Base-by-base conservation (phyloP, 371 early-diverging fungal species). In the Syncephalastrum racemosum region DNA sequence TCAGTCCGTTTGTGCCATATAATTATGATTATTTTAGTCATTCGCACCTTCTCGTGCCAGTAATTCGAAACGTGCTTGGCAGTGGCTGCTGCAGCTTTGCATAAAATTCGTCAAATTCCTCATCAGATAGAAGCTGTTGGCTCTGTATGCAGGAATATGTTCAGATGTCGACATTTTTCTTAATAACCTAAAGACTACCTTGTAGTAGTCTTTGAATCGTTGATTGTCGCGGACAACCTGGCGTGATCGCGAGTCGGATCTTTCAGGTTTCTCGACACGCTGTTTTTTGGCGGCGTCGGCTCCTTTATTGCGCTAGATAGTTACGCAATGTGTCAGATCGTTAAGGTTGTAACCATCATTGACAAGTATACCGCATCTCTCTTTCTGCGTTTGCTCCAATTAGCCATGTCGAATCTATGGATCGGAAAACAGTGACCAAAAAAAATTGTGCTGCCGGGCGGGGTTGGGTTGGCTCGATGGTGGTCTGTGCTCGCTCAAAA, bases 41-140 rank as follows among this genome's bases (percentile, higher is more conserved):
- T 62, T 66, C 73, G 54, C 67, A 88, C 90, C 81, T 75, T 66
- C 92, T 80, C 40, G 89, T 91, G 18, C 95, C 97, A 1, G 97
- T 93, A 63, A 98, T 88, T 56, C 99, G 85, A 72, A 96, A 98
- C 27, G 92, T 89, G 39, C 90, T 89, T 8, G 99, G 99, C 46
- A 98, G 80, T 22, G 80, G 72, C 27, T 69, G 77, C 66, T 84
- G 75, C 65, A 92, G 76, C 6, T 67, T 54, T 24, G 78, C 71
- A 65, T 88, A 82, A 59, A 94, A 89, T 46, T 59, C 54, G 4
- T 85, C 83, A 81, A 89, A 96, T 70, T 97, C 97, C 44, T 89
- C 90, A 13, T 87, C 91, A 15, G 86, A 67, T 31, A 97, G 65
- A 36, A 97, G 76, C 54, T 84, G 73, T 68, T 97, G 96, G n/a